Evolutionary conservation across 2,329 filamentous ascomycete genomes (phyloP).

Genomic region (Aspergillus viridinutans): DNA sequence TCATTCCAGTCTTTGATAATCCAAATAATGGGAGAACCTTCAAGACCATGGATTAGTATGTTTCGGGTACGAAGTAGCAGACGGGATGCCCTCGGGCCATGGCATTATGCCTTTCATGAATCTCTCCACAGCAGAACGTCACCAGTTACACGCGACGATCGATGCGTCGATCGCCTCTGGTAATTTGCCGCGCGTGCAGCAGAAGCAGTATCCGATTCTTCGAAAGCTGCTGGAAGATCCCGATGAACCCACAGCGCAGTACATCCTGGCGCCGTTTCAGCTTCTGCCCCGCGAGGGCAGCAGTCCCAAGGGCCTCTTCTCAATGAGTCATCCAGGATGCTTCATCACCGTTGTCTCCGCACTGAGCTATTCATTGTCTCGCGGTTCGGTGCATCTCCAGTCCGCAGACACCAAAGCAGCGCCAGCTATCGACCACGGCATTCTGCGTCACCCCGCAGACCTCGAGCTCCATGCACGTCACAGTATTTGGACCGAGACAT

Average conservation of each 20-base stretch:
- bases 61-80: conserved; percentile 19
- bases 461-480: conserved; percentile 37
- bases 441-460: conserved; percentile 44
- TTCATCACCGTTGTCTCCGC: conserved; percentile 20
- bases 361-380: conserved; percentile 29
- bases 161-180: background rate
- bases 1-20: conserved; percentile 42
- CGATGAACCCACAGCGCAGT: conserved; percentile 16
- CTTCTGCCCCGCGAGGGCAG: conserved; percentile 7
- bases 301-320: conserved; percentile 10
- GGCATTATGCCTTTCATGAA: conserved; percentile 16
- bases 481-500: conserved; percentile 29
- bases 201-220: conserved; percentile 1
- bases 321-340: conserved; percentile 9
- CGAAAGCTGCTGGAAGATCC: conserved; percentile 10
- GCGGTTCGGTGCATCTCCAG: conserved; percentile 36
- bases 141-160: conserved; percentile 2
- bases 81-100: conserved; percentile 20
- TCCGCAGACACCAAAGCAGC: conserved; percentile 31
- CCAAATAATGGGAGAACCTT: conserved; percentile 49
- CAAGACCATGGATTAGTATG: conserved; percentile 43
- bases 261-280: conserved; percentile 19
- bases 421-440: conserved; percentile 42
- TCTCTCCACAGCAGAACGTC: conserved; percentile 2
- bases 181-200: background rate